Base-by-base conservation (phyloP, 768 basidiomycete species). In the Lactarius deliciosus region DNA sequence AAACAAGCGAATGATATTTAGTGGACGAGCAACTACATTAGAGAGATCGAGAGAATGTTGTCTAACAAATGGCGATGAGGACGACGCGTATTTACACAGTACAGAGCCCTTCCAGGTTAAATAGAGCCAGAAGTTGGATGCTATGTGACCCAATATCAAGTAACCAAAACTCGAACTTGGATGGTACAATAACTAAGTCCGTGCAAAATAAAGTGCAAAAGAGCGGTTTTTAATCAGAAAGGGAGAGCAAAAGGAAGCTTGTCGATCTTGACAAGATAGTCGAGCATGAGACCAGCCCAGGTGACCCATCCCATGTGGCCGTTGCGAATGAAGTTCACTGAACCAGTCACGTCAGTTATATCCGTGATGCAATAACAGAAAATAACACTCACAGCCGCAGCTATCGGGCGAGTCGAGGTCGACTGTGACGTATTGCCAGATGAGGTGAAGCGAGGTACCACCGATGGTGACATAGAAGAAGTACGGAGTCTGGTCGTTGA, bases 401-500 rank as follows among this genome's bases (percentile, higher is more conserved):
- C 72, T 69, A 5, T 68, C 68, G 11, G 65, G 64, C 4, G 56
- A 56, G 58, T 73, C 70, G 53, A 73, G 64, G 63, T 74, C 70
- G 50, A 72, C 58, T 22, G 68, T 70, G 45, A 34, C 16, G 34
- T 73, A 69, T 58, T 74, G 73, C 73, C 73, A 74, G 43, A 69
- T 64, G 38, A 74, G 50, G 57, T 73, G 71, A 20, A 66, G 59
- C 15, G 67, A 69, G 5, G 71, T 68, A 30, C 73, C 72, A 13
- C 64, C 71, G 11, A 73, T 61, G 15, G 65, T 63, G 40, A 74
- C 54, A 54, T 56, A 69, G 64, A 73, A 72, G 54, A 58, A 71
- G 40, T 73, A 63, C 16, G 63, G 43, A 0, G 71, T 71, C 50
- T 72, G 68, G 2, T 64, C 54, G 60, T 71, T 87, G 15, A 79